These are phyloP conservation scores for Populus davidiana DNA, from an alignment of 345 rosid species.

Conservation along the genomic window DNA sequence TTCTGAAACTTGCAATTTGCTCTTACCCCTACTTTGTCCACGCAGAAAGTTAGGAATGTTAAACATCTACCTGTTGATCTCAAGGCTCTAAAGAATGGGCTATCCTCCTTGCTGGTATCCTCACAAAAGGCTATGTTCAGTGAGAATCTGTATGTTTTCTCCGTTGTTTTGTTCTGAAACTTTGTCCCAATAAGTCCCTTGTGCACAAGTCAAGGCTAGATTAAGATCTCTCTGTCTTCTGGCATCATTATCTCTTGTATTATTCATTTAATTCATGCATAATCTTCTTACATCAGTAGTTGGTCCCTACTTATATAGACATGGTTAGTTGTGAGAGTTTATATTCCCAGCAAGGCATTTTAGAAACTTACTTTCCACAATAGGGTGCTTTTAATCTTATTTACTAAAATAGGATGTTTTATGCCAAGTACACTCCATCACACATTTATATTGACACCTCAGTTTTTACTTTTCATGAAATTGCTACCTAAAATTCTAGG, in stretches of 20 bases:
- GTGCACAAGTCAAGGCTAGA: neutral
- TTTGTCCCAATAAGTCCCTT: neutral
- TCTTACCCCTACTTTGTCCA: slow-evolving; percentile 22
- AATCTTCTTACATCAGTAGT: neutral
- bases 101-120: slow-evolving; percentile 79
- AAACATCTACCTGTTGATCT: slow-evolving; percentile 86
- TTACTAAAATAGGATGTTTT: neutral
- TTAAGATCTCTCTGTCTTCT: neutral
- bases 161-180: neutral
- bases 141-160: slow-evolving; percentile 57
- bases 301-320: neutral
- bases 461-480: neutral
- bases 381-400: neutral
- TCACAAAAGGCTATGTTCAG: slow-evolving; percentile 80
- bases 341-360: neutral
- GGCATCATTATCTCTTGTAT: neutral
- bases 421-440: neutral
- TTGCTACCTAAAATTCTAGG: neutral
- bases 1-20: slow-evolving; percentile 17
- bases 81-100: slow-evolving; percentile 71
- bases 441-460: neutral
- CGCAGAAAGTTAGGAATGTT: slow-evolving; percentile 64
- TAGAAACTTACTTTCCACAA: neutral
- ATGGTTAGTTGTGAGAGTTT: neutral
- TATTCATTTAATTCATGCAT: neutral